These are phyloP conservation scores for Globisporangium abappressorium DNA, from an alignment of 352 stramenopile genomes.

Conservation along the genomic window DNA sequence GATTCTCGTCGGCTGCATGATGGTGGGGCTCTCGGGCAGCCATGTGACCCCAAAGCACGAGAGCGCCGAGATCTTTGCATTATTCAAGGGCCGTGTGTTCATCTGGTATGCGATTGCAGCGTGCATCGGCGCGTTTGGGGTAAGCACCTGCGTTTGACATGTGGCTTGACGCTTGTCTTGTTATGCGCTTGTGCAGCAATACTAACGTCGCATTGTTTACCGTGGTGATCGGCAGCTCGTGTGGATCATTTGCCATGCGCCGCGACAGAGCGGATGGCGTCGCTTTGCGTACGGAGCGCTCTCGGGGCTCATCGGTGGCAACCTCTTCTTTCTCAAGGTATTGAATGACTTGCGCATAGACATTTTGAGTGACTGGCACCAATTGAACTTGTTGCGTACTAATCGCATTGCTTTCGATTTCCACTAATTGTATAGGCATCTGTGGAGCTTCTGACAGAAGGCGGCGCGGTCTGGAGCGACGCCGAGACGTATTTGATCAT, in stretches of 20 bases:
- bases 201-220: not conserved
- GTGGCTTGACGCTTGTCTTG: not conserved
- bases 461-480: slow-evolving; percentile 58
- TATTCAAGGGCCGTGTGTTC: slow-evolving; percentile 74
- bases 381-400: not conserved
- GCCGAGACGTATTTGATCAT: slow-evolving; percentile 80
- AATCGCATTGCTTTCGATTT: not conserved
- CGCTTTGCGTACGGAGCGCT: slow-evolving; percentile 81
- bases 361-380: too few relatives aligned
- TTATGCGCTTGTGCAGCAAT: not conserved
- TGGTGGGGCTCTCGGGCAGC: slow-evolving; percentile 78
- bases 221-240: slow-evolving; percentile 39
- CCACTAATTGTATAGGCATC: slow-evolving; percentile 40
- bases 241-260: slow-evolving; percentile 66
- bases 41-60: slow-evolving; percentile 76
- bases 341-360: not conserved
- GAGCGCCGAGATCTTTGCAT: slow-evolving; percentile 72
- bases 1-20: slow-evolving; percentile 71
- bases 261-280: slow-evolving; percentile 63
- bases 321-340: slow-evolving; percentile 87
- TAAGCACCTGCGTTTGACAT: slow-evolving; percentile 18
- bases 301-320: slow-evolving; percentile 78
- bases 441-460: slow-evolving; percentile 76
- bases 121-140: slow-evolving; percentile 30
- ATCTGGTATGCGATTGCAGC: slow-evolving; percentile 62